phyloP scores from a whole-genome alignment of 495 filamentous ascomycete species.

The Oidiodendron maius region DNA sequence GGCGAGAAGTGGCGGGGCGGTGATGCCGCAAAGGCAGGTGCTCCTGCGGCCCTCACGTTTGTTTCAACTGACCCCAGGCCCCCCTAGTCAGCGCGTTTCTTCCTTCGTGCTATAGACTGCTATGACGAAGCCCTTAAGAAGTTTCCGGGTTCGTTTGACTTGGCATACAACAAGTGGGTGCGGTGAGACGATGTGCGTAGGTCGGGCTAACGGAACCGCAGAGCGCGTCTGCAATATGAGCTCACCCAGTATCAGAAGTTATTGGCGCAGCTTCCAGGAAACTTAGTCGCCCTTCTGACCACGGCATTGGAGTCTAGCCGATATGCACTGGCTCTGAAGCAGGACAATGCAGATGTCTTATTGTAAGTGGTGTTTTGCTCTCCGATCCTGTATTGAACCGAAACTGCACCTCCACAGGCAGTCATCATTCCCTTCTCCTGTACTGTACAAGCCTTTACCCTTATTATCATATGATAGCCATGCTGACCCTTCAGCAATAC shows the following conservation, averaged over 20 bases:
- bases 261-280: constrained; percentile 43
- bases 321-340: constrained; percentile 49
- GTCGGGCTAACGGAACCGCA: constrained; percentile 22
- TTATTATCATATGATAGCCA: too few species aligned
- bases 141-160: constrained; percentile 55
- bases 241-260: constrained; percentile 56
- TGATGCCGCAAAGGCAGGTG: constrained; percentile 51
- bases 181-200: too few species aligned
- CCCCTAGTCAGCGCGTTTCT: constrained; percentile 53
- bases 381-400: too few species aligned
- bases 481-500: constrained; percentile 1
- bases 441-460: too few species aligned
- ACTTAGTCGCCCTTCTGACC: constrained; percentile 44
- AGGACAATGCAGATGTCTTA: constrained; percentile 56
- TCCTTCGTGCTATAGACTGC: constrained; percentile 56
- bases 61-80: not conserved
- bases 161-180: constrained; percentile 67
- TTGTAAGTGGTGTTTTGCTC: constrained; percentile 47
- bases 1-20: constrained; percentile 72
- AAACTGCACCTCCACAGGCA: too few species aligned
- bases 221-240: constrained; percentile 60
- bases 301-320: constrained; percentile 55
- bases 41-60: not conserved
- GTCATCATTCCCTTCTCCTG: too few species aligned
- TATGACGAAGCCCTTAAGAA: constrained; percentile 56